These are phyloP conservation scores for Coemansia javaensis DNA, from an alignment of 192 early-diverging fungal species.

Conservation along the genomic window DNA sequence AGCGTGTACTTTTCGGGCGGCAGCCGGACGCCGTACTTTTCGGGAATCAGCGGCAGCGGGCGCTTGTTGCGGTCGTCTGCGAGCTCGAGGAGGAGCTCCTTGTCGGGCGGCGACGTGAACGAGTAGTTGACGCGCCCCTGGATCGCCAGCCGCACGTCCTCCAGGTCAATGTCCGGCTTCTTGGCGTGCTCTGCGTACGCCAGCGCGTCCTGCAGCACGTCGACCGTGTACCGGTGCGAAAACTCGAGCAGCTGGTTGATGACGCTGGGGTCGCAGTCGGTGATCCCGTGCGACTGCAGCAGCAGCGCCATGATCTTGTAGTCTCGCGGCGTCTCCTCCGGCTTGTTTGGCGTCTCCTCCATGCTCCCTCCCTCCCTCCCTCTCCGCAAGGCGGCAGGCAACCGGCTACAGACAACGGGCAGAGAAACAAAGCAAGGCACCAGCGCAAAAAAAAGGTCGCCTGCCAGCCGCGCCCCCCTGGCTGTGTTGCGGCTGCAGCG, in stretches of 20 bases:
- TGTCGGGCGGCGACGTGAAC: slow-evolving; percentile 83
- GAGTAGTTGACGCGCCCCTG: slow-evolving; percentile 86
- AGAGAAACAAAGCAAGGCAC: too few species aligned
- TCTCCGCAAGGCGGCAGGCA: too few species aligned
- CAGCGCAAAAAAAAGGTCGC: too few species aligned
- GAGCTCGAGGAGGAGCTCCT: slow-evolving; percentile 78
- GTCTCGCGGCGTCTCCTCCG: slow-evolving; percentile 50
- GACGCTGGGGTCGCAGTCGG: slow-evolving; percentile 87
- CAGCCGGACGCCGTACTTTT: slow-evolving; percentile 73
- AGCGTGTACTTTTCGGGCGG: slow-evolving; percentile 72
- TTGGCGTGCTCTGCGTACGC: slow-evolving; percentile 90
- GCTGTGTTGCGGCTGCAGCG: too few species aligned
- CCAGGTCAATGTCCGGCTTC: slow-evolving; percentile 69
- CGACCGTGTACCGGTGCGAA: slow-evolving; percentile 83
- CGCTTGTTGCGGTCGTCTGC: slow-evolving; percentile 73
- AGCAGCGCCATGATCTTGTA: slow-evolving; percentile 83
- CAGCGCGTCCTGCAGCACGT: slow-evolving; percentile 88
- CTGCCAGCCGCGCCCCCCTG: too few species aligned
- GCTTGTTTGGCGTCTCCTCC: slow-evolving; percentile 44
- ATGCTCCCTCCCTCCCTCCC: not conserved
- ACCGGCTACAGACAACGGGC: too few species aligned
- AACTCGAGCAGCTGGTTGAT: slow-evolving; percentile 91
- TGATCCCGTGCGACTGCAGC: slow-evolving; percentile 75
- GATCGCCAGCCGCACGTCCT: slow-evolving; percentile 88
- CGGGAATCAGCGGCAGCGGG: slow-evolving; percentile 70